Percentiles rank a stretch among this genome's conserved stretches.
phyloP scores from a whole-genome alignment of 1,139 yeast genomes.

The Magnusiomyces paraingens region DNA sequence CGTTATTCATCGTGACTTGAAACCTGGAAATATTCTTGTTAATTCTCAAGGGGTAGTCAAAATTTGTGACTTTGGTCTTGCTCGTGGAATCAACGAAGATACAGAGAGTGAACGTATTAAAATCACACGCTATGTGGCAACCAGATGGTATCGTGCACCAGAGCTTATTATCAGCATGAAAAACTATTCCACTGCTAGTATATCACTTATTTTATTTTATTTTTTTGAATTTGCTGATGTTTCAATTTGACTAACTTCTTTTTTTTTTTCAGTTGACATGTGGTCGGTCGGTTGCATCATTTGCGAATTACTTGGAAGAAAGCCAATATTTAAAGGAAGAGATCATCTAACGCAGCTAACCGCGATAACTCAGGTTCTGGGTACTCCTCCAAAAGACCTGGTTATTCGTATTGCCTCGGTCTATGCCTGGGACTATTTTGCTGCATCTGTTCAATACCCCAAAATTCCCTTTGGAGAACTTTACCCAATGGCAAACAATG shows the following conservation, averaged over 20 bases:
- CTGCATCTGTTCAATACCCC: slow-evolving; percentile 17
- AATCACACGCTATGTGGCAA: slow-evolving; percentile 86
- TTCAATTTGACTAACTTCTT: slow-evolving; percentile 7
- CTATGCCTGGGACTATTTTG: slow-evolving; percentile 23
- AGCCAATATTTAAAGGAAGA: slow-evolving; percentile 77
- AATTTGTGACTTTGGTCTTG: slow-evolving; percentile 85
- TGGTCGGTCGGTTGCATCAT: slow-evolving; percentile 95
- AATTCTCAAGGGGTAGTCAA: slow-evolving; percentile 63
- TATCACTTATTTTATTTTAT: slow-evolving; percentile 4
- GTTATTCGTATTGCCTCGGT: slow-evolving; percentile 64
- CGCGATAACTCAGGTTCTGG: slow-evolving; percentile 68
- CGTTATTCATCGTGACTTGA: slow-evolving; percentile 77
- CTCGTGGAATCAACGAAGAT: slow-evolving; percentile 53
- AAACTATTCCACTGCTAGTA: slow-evolving; percentile 36
- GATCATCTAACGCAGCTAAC: slow-evolving; percentile 81
- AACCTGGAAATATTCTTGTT: slow-evolving; percentile 80
- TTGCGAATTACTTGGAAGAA: slow-evolving; percentile 78
- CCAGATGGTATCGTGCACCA: slow-evolving; percentile 95
- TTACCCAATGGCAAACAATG: slow-evolving; percentile 66
- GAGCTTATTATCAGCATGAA: slow-evolving; percentile 66
- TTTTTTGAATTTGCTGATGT: not conserved
- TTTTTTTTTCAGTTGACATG: slow-evolving; percentile 65
- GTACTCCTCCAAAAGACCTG: slow-evolving; percentile 74
- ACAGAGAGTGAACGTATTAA: slow-evolving; percentile 35
- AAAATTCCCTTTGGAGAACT: slow-evolving; percentile 54